Conservation (phyloP, 345 rosid species). For the Salix purpurea region DNA sequence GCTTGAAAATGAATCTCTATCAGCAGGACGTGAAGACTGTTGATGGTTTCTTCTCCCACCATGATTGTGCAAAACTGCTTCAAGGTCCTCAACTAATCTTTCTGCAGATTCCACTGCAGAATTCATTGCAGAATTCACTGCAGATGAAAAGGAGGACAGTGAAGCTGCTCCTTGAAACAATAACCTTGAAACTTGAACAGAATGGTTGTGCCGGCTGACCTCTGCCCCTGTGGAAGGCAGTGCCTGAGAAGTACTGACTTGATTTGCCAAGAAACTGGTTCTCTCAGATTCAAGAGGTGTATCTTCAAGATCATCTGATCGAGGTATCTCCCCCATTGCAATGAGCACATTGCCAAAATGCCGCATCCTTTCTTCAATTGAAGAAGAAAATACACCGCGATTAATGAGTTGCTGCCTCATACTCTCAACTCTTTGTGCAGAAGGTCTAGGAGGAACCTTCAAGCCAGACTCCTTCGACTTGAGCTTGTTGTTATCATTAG, state of each 20-base stretch:
- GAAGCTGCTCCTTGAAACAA: slow-evolving; percentile 30
- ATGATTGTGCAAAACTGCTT: slow-evolving; percentile 29
- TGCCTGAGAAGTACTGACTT: background rate
- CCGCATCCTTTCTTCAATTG: slow-evolving; percentile 33
- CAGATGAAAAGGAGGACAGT: slow-evolving; percentile 32
- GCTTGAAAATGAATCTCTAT: slow-evolving; percentile 24
- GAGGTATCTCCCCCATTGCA: slow-evolving; percentile 24
- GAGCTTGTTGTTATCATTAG: slow-evolving; percentile 6
- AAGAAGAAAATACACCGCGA: slow-evolving; percentile 23
- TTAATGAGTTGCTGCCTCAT: slow-evolving; percentile 41
- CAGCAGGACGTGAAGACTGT: slow-evolving; percentile 19
- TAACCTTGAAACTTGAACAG: slow-evolving; percentile 28
- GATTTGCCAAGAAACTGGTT: slow-evolving; percentile 2
- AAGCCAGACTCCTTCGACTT: slow-evolving; percentile 34
- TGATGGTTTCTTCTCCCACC: slow-evolving; percentile 27
- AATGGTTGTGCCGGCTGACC: slow-evolving; percentile 9
- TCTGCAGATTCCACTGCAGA: slow-evolving; percentile 36
- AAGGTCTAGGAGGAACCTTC: slow-evolving; percentile 52
- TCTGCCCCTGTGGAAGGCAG: slow-evolving; percentile 2
- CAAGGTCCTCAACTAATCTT: slow-evolving; percentile 32
- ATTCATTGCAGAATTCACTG: slow-evolving; percentile 23
- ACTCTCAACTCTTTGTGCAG: slow-evolving; percentile 49
- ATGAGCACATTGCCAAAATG: slow-evolving; percentile 34
- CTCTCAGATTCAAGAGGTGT: slow-evolving; percentile 16
- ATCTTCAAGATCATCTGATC: slow-evolving; percentile 25